Evolutionary conservation across 192 early-diverging fungal genomes (phyloP).

Genomic region (Chytriomyces confervae): DNA sequence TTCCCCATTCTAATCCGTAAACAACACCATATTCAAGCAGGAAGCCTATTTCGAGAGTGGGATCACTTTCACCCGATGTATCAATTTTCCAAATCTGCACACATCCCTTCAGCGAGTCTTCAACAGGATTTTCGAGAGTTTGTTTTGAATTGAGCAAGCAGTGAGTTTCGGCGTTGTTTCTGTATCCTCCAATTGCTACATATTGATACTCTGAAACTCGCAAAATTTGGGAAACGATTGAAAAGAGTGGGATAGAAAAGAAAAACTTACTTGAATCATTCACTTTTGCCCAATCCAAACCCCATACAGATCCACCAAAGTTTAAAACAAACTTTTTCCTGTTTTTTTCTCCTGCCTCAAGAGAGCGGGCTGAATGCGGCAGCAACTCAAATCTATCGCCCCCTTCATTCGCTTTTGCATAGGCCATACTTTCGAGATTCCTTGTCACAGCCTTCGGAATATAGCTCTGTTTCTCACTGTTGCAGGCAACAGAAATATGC

Average conservation of each 20-base stretch:
- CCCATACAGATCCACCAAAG: conserved; percentile 53
- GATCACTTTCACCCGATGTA: conserved; percentile 6
- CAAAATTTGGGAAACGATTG: neutral
- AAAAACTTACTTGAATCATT: neutral
- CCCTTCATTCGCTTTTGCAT: neutral
- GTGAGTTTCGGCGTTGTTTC: conserved; percentile 35
- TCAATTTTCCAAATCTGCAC: conserved; percentile 51
- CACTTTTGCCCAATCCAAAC: conserved; percentile 47
- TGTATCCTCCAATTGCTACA: conserved; percentile 49
- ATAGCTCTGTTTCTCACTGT: neutral
- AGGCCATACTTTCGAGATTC: neutral
- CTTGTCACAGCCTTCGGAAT: neutral
- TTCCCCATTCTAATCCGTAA: conserved; percentile 48
- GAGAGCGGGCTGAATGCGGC: neutral
- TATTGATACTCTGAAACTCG: conserved; percentile 33
- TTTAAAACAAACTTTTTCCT: conserved; percentile 43
- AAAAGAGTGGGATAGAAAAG: neutral
- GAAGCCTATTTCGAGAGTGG: conserved; percentile 39
- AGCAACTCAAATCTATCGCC: neutral
- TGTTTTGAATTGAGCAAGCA: conserved; percentile 41
- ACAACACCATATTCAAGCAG: conserved; percentile 45
- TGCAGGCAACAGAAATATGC: neutral
- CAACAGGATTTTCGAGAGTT: neutral
- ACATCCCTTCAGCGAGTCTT: conserved; percentile 37
- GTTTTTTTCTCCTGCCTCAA: neutral